phyloP scores from a whole-genome alignment of 345 rosid genomes.

The Limnanthes douglasii region DNA sequence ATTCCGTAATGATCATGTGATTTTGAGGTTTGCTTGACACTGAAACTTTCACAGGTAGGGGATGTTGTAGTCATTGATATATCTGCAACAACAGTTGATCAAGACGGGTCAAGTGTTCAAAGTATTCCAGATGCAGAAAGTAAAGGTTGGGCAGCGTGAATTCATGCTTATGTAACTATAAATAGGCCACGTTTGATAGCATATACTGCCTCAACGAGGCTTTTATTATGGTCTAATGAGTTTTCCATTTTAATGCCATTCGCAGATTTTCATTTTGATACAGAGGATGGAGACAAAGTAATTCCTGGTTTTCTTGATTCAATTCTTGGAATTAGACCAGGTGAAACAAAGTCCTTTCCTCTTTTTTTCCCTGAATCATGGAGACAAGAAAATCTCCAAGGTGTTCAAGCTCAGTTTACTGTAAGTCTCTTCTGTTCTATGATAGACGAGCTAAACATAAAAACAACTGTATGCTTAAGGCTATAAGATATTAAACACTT shows the following conservation, averaged over 20 bases:
- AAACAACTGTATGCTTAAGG: no score
- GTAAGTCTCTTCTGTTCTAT: conserved; percentile 33
- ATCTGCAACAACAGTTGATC: conserved; percentile 54
- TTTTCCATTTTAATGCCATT: conserved; percentile 4
- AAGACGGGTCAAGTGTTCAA: conserved; percentile 44
- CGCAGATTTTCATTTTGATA: conserved; percentile 82
- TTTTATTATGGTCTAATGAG: not conserved
- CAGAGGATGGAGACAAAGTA: conserved; percentile 70
- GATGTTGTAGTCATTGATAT: conserved; percentile 75
- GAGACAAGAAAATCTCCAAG: conserved; percentile 74
- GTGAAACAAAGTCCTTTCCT: conserved; percentile 70
- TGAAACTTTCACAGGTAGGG: conserved; percentile 47
- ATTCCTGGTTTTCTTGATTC: conserved; percentile 80
- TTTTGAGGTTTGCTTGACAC: no score
- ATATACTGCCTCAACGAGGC: not conserved
- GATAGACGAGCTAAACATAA: no score
- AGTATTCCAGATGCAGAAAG: conserved; percentile 74
- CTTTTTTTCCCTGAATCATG: conserved; percentile 79
- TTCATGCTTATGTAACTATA: not conserved
- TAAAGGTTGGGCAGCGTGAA: conserved; percentile 43
- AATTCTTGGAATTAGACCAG: conserved; percentile 47
- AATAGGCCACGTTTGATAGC: not conserved
- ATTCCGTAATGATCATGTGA: no score
- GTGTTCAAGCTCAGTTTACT: conserved; percentile 74
- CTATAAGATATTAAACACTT: no score